Base-by-base conservation (phyloP, 768 basidiomycete species). In the Cytidiella melzeri region DNA sequence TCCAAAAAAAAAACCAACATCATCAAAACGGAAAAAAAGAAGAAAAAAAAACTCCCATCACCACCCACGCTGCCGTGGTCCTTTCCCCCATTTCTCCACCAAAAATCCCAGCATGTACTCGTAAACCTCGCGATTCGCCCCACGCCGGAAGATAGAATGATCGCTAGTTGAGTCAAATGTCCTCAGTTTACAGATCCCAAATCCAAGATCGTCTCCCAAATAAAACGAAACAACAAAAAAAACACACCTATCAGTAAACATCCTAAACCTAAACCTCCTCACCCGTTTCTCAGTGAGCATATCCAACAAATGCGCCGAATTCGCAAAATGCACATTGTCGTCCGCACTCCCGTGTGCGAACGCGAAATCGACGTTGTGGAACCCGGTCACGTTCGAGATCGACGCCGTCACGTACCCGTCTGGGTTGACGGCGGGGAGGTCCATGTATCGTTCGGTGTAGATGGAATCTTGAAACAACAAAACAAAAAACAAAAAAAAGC, bases 381-480 rank as follows among this genome's bases (percentile, higher is more conserved):
- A 99, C 3, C 84, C 92, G 9, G 84, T 84, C 43, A 96, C 92
- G 61, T 90, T 83, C 48, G 85, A 83, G 47, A 99, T 85, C 0
- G 90, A 89, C 15, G 89, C 87, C 42, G 86, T 91, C 57, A 86
- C 68, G 70, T 99, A 99, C n/a, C 96, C 96, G 0, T 71, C 81
- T 0, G 78, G 77, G 64, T 98, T 97, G 9, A 77, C 68, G 13
- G 73, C 64, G 0, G 93, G 93, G 21, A 88, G 75, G 56, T 83
- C 81, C 93, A 98, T 93, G 73, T 97, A 98, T 15, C 96, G 83
- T 58, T 99, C 96, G 1, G 96, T 99, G 65, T 98, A 98, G 55
- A 98, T 86, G 0, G 92, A 87, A 69, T 98, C 93, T 88, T 57
- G 40, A 25, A 5, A n/a, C 12, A 15, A 20, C n/a, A n/a, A n/a